A percentile compares a stretch with the other conserved stretches of the same genome.
Conservation (phyloP, 345 rosid genomes). For the Sapria himalayana region DNA sequence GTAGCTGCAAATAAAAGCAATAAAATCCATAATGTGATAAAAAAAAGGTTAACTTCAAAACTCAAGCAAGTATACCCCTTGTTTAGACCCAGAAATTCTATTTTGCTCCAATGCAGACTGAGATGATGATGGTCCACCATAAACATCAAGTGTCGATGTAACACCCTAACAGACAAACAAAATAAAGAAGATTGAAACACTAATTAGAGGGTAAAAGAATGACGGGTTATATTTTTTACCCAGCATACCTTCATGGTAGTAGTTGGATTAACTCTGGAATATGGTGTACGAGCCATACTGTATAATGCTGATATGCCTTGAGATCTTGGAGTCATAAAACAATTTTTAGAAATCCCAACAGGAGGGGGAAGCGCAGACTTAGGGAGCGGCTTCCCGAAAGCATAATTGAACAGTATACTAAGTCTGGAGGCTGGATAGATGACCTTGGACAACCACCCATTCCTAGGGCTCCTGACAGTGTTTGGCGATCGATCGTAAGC, state of each 20-base stretch:
- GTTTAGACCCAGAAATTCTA: conserved; percentile 35
- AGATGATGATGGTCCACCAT: conserved; percentile 20
- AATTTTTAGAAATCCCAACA: conserved; percentile 32
- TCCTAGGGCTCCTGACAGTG: neutral
- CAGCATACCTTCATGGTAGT: conserved; percentile 25
- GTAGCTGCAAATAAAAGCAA: conserved; percentile 25
- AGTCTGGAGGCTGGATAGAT: too few relatives aligned
- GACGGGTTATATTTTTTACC: neutral
- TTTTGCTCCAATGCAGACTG: conserved; percentile 23
- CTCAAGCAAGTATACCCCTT: conserved; percentile 19
- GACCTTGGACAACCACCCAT: too few relatives aligned
- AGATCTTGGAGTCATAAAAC: conserved; percentile 56
- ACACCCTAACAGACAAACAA: conserved; percentile 19
- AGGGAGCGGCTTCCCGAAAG: too few relatives aligned
- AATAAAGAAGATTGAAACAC: neutral
- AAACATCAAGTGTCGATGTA: conserved; percentile 12
- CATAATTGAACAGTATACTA: too few relatives aligned
- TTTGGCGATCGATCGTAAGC: conserved; percentile 4
- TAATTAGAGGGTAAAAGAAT: neutral
- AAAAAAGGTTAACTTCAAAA: neutral
- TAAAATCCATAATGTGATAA: conserved; percentile 2
- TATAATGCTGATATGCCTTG: conserved; percentile 80
- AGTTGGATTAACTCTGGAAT: conserved; percentile 41
- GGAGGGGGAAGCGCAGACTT: too few relatives aligned
- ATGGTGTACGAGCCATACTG: conserved; percentile 77